phyloP scores from a whole-genome alignment of 2,329 filamentous ascomycete species.

The Thermothelomyces thermophilus region DNA sequence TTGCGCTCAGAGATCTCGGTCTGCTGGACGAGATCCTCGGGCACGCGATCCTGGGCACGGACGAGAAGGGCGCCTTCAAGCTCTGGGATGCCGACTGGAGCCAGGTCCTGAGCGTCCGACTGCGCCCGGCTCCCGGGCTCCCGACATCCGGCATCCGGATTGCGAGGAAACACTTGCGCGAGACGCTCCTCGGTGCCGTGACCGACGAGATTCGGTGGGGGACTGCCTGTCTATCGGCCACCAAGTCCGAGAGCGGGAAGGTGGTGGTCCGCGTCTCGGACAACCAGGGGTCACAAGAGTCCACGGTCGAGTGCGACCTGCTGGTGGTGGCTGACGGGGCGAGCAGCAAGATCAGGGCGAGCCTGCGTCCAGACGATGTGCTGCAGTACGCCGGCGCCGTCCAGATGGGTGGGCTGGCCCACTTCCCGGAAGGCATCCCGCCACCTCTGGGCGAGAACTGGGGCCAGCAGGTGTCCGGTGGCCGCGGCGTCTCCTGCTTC shows the following conservation, averaged over 20 bases:
- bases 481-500: constrained; percentile 37
- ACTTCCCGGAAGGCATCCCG: constrained; percentile 31
- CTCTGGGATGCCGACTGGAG: constrained; percentile 37
- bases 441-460: constrained; percentile 32
- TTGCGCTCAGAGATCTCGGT: constrained; percentile 34
- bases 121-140: constrained; percentile 29
- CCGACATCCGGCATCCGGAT: constrained; percentile 34
- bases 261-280: neutral
- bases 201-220: constrained; percentile 16
- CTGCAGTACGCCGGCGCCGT: constrained; percentile 30
- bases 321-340: constrained; percentile 42
- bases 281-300: neutral
- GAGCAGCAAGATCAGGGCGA: constrained; percentile 35
- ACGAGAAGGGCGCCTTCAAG: constrained; percentile 31
- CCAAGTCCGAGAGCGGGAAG: constrained; percentile 7
- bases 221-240: constrained; percentile 2
- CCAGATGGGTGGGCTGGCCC: constrained; percentile 33
- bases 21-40: constrained; percentile 31
- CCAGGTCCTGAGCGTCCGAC: constrained; percentile 29
- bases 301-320: constrained; percentile 32
- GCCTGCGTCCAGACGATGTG: constrained; percentile 19
- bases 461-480: constrained; percentile 34
- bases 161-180: constrained; percentile 31
- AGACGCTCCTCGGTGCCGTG: constrained; percentile 29
- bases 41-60: constrained; percentile 28